phyloP scores from a whole-genome alignment of 2,329 filamentous ascomycete genomes.

The Stachybotrys echinatus region DNA sequence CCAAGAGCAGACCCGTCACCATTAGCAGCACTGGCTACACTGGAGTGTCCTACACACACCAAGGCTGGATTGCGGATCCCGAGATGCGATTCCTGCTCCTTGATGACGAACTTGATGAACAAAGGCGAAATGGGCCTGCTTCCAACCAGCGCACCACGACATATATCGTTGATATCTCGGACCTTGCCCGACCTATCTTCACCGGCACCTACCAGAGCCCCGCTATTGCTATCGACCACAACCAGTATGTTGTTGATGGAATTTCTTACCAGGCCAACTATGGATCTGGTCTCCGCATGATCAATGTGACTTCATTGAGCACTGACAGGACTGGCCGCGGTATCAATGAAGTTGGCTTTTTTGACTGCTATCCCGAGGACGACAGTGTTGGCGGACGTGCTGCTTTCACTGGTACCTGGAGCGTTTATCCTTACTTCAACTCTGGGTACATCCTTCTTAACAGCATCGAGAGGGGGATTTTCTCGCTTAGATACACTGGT shows the following conservation, averaged over 20 bases:
- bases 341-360: conserved; percentile 36
- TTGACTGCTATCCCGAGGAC: conserved; percentile 42
- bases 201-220: conserved; percentile 34
- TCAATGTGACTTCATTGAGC: conserved; percentile 23
- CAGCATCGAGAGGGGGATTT: conserved; percentile 42
- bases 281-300: conserved; percentile 35
- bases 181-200: conserved; percentile 30
- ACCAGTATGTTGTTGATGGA: conserved; percentile 37
- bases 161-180: conserved; percentile 42
- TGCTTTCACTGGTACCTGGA: conserved; percentile 38
- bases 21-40: conserved; percentile 48
- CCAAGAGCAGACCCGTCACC: conserved; percentile 36
- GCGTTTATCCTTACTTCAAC: conserved; percentile 36
- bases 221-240: conserved; percentile 37
- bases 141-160: conserved; percentile 36
- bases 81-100: conserved; percentile 38
- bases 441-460: conserved; percentile 41
- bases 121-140: conserved; percentile 30
- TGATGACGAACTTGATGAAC: conserved; percentile 49
- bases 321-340: conserved; percentile 30
- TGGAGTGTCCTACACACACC: conserved; percentile 50
- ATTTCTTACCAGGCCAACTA: conserved; percentile 42
- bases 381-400: conserved; percentile 38
- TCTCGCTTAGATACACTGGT: conserved; percentile 25
- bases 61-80: conserved; percentile 45